Evolutionary conservation across 2,329 filamentous ascomycete species (phyloP), one percentile per base, ranked within the genome.

Genomic region (Ciborinia camelliae): DNA sequence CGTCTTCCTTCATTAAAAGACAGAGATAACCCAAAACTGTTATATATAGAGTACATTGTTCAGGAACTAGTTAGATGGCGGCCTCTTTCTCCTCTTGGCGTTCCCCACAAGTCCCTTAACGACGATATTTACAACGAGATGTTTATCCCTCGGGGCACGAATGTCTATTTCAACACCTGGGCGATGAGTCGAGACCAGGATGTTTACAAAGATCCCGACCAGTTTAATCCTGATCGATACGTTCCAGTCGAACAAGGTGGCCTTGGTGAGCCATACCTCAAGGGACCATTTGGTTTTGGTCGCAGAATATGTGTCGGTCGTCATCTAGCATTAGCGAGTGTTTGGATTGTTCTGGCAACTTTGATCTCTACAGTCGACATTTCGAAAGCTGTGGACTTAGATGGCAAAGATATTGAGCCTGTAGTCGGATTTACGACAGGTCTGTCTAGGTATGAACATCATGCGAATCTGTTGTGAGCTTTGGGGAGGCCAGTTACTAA

Each of bases 101-200:
- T 87, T 43, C 84, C 85, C 2, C 85, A 87, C 71, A 79, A 76
- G 52, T 78, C 82, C 18, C 76, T 81, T 1, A 73, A 81, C 54
- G 84, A 87, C 57, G 85, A 87, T 63, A 76, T 80, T 14, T 87
- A 86, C 70, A 76, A 82, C 26, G 84, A 80, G 41, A 82, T 84
- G 73, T 79, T 80, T 65, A 85, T 87, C 58, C 84, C 83, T 12
- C 81, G 80, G n/a, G 85, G 84, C 79, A 82, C 71, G 70, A 80
- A 57, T 77, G 80, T n/a, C 73, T 81, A 77, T 61, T 77, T 78
- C 37, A 82, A 84, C 81, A 78, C 68, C 61, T 84, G 81, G 78
- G 80, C 81, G 47, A 83, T 88, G 74, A 82, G 84, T 72, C 82
- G 84, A 52, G 78, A 84, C 66, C 69, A 76, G 58, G 57, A 63